Evolutionary conservation across 2,329 filamentous ascomycete genomes (phyloP), one percentile per base, ranked within the genome.

Genomic region (Exophiala viscosa): DNA sequence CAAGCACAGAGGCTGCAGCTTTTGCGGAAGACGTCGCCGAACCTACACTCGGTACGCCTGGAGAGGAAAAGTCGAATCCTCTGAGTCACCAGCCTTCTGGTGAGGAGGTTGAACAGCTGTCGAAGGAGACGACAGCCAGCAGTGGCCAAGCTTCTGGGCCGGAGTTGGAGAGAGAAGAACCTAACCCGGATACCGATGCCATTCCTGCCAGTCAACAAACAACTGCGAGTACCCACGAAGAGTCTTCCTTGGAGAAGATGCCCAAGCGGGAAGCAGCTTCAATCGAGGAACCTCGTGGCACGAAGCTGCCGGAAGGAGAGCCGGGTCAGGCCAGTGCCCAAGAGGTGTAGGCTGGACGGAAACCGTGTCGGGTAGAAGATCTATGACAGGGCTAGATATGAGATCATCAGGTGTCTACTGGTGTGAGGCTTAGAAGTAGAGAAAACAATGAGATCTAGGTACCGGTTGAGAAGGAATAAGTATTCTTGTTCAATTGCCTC

Each of bases 1-100:
- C 67, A 5, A 64, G 67, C 11, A 59, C 59, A 5, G 38, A 70
- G 10, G 64, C 67, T 14, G 67, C 66, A 58, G 69, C 71, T 43
- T 62, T 59, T 4, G 65, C 65, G 11, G 68, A 65, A 18, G 69
- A 72, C 45, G 50, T 65, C 5, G 63, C 63, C 17, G 70, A 71
- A 49, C 66, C 70, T 5, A 64, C 67, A 4, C 73, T 73, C 23
- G 65, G 67, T 13, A 65, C 62, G 34, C 60, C 64, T 13, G 62
- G 64, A 45, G 63, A 67, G 46, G 65, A 67, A 38, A 67, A 66
- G 34, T 65, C 56, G 5, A 54, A 60, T 47, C 60, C 58, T 5
- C 39, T 57, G 10, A 58, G 48, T 23, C 18, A 50, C 13, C 43
- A 51, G 9, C 28, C 32, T 14, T 47, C 51, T 3, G 43, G 48